Base-by-base conservation (phyloP, 2,329 filamentous ascomycete species). In the Lecanicillium sp. region DNA sequence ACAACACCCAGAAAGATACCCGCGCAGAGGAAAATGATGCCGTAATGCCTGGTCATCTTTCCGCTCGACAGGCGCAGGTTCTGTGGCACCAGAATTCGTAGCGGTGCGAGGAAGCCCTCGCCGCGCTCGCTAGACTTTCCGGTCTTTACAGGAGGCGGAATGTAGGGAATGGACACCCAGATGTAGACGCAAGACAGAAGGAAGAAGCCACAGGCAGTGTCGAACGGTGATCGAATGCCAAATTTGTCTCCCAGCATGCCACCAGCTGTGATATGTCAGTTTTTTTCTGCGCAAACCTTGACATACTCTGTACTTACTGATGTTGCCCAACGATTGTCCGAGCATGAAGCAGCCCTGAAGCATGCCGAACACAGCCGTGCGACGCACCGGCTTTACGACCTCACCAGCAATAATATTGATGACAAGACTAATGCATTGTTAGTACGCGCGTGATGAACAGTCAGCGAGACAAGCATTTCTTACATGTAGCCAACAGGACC, bases 321-420 rank as follows among this genome's bases (percentile, higher is more conserved):
- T 65, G 46, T 79, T 86, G 0, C 82, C 84, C 8, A 81, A 67
- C 0, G 81, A 79, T 3, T 78, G 77, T 0, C 84, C 84, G 2
- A 87, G 69, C 74, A 86, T 84, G 48, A 84, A 77, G 46, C 72
- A 76, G 0, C 84, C 84, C 53, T 84, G 80, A 0, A 88, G 65
- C 54, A 76, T 70, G 1, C 84, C 84, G 50, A 87, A 78, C 0
- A 83, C 76, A 0, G 73, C 78, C 0, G 84, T 88, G 3, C 84
- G 70, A 46, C 77, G 68, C 17, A 72, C 66, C 0, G 81, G 75
- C 32, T 76, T 69, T 0, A 84, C 78, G 2, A 85, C 67, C 58
- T 87, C 83, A 2, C 82, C 77, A 1, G 83, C 80, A 37, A 84
- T 80, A 11, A 83, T 81, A 55, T 87, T 87, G 19, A 86, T 68